These are phyloP conservation scores for Diplotaxis tenuifolia DNA, from an alignment of 345 rosid species.

Conservation along the genomic window DNA sequence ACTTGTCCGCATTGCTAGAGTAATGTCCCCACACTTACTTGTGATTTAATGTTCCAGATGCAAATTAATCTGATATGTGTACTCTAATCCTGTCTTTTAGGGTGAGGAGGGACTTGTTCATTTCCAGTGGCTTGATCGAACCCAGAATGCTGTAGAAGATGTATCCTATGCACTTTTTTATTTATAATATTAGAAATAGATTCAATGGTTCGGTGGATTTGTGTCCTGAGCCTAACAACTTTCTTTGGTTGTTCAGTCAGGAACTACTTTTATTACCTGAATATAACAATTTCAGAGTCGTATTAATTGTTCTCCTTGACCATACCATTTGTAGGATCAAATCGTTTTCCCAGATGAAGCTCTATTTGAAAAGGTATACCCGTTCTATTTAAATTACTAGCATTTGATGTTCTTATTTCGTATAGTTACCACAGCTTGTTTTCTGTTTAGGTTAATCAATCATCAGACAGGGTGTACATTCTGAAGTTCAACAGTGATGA, in stretches of 20 bases:
- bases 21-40: constrained; percentile 29
- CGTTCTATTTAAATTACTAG: background rate
- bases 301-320: constrained; percentile 51
- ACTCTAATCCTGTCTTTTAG: constrained; percentile 32
- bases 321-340: constrained; percentile 59
- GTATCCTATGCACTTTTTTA: constrained; percentile 53
- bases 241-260: background rate
- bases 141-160: constrained; percentile 64
- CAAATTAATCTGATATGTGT: background rate
- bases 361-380: constrained; percentile 81
- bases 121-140: constrained; percentile 94
- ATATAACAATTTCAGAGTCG: background rate
- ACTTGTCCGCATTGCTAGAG: constrained; percentile 78
- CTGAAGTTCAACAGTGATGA: constrained; percentile 84
- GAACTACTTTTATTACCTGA: background rate
- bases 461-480: constrained; percentile 84
- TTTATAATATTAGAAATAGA: background rate
- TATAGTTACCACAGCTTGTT: constrained; percentile 8
- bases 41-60: background rate
- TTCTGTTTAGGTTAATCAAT: constrained; percentile 69
- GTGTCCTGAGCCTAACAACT: background rate
- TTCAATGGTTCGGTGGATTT: background rate
- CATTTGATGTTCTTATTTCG: background rate
- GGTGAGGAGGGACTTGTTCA: constrained; percentile 90
- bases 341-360: constrained; percentile 94